phyloP scores from a whole-genome alignment of 1,139 yeast species.

The Kurtzmaniella quercitrusa region DNA sequence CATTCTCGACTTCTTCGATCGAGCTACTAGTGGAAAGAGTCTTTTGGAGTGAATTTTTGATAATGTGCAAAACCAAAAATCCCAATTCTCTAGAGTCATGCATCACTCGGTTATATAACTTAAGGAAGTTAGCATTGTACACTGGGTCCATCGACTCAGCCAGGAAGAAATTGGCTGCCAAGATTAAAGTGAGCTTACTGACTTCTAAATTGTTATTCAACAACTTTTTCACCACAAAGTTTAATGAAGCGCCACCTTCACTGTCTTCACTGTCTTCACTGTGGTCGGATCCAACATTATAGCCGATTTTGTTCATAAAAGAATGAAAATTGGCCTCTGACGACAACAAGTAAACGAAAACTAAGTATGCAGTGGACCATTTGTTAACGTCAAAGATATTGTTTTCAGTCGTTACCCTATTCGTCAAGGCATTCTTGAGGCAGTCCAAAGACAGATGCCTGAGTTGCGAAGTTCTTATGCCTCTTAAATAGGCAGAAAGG shows the following conservation, averaged over 20 bases:
- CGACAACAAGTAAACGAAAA: constrained; percentile 52
- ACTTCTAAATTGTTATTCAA: constrained; percentile 15
- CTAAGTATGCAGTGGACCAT: constrained; percentile 40
- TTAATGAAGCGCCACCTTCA: constrained; percentile 26
- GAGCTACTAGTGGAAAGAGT: constrained; percentile 29
- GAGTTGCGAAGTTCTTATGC: constrained; percentile 60
- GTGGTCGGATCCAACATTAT: constrained; percentile 22
- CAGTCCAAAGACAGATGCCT: constrained; percentile 53
- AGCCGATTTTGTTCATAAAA: constrained; percentile 44
- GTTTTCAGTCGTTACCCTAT: constrained; percentile 28
- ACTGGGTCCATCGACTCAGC: constrained; percentile 40
- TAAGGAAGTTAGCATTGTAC: constrained; percentile 51
- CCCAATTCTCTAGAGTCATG: constrained; percentile 31
- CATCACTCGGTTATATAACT: constrained; percentile 43
- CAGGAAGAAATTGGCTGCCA: constrained; percentile 52
- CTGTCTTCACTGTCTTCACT: constrained; percentile 10
- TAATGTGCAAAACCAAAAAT: constrained; percentile 42
- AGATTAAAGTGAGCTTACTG: constrained; percentile 46
- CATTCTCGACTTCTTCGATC: constrained; percentile 23
- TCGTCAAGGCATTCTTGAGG: constrained; percentile 45
- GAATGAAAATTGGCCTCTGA: constrained; percentile 46
- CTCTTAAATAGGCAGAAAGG: constrained; percentile 52
- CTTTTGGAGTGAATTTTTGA: constrained; percentile 38
- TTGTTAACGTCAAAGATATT: constrained; percentile 12
- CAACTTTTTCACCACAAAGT: constrained; percentile 42